phyloP scores from a whole-genome alignment of 768 basidiomycete species.

The Panellus pusillus region DNA sequence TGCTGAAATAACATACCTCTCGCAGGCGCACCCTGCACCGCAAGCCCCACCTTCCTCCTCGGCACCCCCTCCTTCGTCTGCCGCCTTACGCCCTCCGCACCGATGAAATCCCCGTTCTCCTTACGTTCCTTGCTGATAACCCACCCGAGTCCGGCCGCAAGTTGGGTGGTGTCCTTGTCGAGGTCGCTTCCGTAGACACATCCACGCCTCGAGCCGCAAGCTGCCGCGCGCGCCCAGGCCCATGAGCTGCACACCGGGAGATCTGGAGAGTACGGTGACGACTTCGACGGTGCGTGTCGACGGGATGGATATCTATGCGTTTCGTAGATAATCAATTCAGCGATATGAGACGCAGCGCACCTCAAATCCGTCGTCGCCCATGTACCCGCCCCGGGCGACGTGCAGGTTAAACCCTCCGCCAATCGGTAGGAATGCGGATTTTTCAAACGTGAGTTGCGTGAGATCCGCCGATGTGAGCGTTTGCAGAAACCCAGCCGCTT shows the following conservation, averaged over 20 bases:
- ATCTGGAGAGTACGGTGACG: constrained; percentile 60
- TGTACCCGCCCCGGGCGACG: no score
- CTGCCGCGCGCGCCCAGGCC: no score
- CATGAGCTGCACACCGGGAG: constrained; percentile 78
- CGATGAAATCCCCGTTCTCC: no score
- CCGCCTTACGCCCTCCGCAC: no score
- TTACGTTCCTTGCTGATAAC: constrained; percentile 89
- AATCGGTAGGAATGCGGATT: constrained; percentile 76
- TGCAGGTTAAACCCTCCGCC: constrained; percentile 76
- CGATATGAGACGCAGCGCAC: constrained; percentile 52
- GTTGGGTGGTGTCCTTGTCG: constrained; percentile 80
- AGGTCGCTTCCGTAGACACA: constrained; percentile 97
- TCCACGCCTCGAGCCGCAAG: constrained; percentile 92
- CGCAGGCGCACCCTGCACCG: constrained; percentile 84
- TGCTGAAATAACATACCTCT: constrained; percentile 70
- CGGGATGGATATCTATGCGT: constrained; percentile 74
- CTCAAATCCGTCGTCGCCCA: no score
- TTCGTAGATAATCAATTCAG: no score
- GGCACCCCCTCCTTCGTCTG: constrained; percentile 81
- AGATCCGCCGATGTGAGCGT: constrained; percentile 74
- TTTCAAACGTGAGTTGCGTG: constrained; percentile 75
- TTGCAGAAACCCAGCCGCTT: constrained; percentile 80
- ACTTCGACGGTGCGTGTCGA: constrained; percentile 73
- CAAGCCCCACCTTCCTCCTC: constrained; percentile 76
- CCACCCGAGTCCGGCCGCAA: constrained; percentile 93